Base-by-base conservation (phyloP, 345 rosid species). In the Turnera subulata region DNA sequence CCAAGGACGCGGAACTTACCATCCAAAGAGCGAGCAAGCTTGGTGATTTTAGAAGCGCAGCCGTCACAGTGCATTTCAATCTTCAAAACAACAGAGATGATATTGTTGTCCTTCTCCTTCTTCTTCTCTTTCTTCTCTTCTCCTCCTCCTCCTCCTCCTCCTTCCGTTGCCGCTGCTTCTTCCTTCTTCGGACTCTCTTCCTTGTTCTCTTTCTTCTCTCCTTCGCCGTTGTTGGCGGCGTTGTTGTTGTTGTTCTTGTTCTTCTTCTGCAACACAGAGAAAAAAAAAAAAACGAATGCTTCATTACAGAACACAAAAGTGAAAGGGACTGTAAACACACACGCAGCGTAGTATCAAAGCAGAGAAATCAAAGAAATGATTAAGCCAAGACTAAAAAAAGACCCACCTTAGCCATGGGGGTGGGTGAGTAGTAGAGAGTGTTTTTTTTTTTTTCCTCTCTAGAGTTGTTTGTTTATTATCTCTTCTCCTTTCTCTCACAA, bases 21-120 rank as follows among this genome's bases (percentile, higher is more conserved):
- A 40, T 67, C 75, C 18, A 56, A 63, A 22, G 62, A 50, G 32
- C 74, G 86, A 53, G 79, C 58, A 6, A 63, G 29, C 14, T 79
- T 82, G 53, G 55, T 67, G 67, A 92, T 66, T 62, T 79, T 86
- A 25, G 78, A 55, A 23, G 85, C 84, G 33, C 99, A 93, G 1
- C 99, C 97, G 5, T 76, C 95, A 50, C 99, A 93, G 52, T 87
- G 87, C 84, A 84, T 85, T 26, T 89, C 90, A 0, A 82, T 52
- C 62, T 84, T 93, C 64, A 93, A 69, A 61, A 93, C 82, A 55
- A 78, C 76, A 11, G 77, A 57, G 9, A 55, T 2, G 0, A 78
- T 25, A 18, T 62, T 67, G 24, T 71, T 68, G n/a, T 66, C 67
- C 2, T 69, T 64, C 40, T 67, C 61, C 55, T 58, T 66, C 46